Conservation (phyloP, 2,329 filamentous ascomycete species). For the Alternaria ventricosa region DNA sequence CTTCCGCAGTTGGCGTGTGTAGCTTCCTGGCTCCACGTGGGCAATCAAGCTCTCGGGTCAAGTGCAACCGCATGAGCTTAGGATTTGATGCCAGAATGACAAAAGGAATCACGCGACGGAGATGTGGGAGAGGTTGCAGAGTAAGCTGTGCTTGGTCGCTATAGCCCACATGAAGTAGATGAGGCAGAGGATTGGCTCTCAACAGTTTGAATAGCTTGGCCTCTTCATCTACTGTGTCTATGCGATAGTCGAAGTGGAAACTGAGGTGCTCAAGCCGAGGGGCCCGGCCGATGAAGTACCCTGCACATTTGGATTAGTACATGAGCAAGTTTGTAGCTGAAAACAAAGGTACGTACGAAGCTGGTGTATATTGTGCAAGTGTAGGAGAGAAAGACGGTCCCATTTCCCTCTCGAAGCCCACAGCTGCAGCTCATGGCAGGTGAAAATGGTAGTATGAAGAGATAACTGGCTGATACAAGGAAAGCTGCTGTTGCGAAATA, state of each 20-base stretch:
- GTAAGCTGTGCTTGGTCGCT: background rate
- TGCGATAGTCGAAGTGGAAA: background rate
- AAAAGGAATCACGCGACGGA: background rate
- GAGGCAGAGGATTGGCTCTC: background rate
- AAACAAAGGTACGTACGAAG: background rate
- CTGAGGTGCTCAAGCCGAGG: background rate
- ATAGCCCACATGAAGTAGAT: background rate
- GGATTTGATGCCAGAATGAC: background rate
- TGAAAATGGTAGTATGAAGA: background rate
- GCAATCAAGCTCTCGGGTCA: background rate
- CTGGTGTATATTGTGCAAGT: background rate
- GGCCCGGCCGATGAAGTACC: background rate
- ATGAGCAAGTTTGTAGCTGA: background rate
- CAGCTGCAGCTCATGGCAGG: background rate
- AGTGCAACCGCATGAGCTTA: background rate
- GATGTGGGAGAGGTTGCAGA: background rate
- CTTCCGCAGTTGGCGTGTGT: background rate
- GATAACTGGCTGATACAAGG: background rate
- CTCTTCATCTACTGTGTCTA: background rate
- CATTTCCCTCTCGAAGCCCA: slow-evolving; percentile 7
- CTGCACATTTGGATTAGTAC: background rate
- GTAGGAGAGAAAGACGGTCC: background rate
- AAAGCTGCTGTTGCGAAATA: background rate
- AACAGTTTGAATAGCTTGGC: background rate
- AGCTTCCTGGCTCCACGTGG: background rate